Percentiles rank a stretch among this genome's conserved stretches.
phyloP scores from a whole-genome alignment of 2,329 filamentous ascomycete species.

The Colletotrichum tropicale region DNA sequence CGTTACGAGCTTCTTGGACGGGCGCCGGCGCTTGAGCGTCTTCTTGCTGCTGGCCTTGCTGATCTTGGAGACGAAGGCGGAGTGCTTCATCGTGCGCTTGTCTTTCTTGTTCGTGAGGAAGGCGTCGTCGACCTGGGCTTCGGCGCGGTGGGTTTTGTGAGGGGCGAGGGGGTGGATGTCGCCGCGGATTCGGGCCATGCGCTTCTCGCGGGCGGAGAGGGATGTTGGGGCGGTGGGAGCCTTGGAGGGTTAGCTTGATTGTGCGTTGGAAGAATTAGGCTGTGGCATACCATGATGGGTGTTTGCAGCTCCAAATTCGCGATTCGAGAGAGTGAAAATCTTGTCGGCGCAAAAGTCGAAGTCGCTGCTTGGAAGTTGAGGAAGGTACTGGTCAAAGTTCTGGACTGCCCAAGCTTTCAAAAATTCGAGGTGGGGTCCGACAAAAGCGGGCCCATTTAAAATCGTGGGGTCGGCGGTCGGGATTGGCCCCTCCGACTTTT shows the following conservation, averaged over 20 bases:
- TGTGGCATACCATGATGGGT: neutral
- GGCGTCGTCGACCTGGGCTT: conserved; percentile 54
- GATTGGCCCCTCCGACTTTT: neutral
- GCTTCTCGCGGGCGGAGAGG: conserved; percentile 62
- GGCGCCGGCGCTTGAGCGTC: conserved; percentile 66
- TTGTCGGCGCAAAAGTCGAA: neutral
- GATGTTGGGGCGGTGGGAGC: conserved; percentile 47
- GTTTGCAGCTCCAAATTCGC: neutral
- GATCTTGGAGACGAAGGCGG: conserved; percentile 78
- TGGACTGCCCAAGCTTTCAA: conserved; percentile 4
- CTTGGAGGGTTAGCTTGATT: conserved; percentile 5
- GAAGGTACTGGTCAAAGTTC: neutral
- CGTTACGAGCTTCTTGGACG: conserved; percentile 78
- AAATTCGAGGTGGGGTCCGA: conserved; percentile 5
- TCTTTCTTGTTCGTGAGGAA: conserved; percentile 81
- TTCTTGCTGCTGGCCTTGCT: conserved; percentile 47
- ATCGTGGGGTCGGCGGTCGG: conserved; percentile 13
- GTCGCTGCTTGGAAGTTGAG: neutral
- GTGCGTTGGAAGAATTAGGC: accelerated
- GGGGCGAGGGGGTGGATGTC: conserved; percentile 55
- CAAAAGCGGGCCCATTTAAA: neutral
- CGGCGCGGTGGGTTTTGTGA: conserved; percentile 55
- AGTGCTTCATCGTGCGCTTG: conserved; percentile 83
- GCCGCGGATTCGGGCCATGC: conserved; percentile 54
- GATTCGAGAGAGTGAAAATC: accelerated